Evolutionary conservation across 2,329 filamentous ascomycete genomes (phyloP).

Genomic region (Zymoseptoria pseudotritici): DNA sequence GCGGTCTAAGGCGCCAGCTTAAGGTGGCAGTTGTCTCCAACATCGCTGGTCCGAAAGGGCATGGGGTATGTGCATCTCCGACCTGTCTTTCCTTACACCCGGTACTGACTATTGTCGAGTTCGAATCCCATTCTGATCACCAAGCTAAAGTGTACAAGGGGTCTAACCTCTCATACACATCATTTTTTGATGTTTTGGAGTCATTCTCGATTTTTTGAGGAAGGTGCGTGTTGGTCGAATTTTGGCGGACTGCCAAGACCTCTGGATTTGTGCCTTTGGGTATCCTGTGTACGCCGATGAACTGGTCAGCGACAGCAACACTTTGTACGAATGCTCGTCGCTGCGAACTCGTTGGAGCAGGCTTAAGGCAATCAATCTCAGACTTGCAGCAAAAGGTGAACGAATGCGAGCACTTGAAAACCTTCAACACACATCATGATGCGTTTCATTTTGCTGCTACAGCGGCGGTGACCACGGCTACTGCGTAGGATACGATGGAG

Average conservation of each 20-base stretch:
- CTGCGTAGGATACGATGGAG: too few species aligned
- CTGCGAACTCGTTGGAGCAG: background rate
- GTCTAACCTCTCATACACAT: too few species aligned
- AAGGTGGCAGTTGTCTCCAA: background rate
- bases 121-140: constrained; percentile 1
- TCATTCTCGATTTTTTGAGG: background rate
- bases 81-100: background rate
- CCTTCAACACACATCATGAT: too few species aligned
- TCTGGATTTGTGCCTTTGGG: background rate
- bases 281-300: too few species aligned
- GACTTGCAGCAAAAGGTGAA: too few species aligned
- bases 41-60: constrained; percentile 1
- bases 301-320: too few species aligned
- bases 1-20: constrained; percentile 1
- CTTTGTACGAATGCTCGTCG: background rate
- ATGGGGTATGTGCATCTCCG: background rate
- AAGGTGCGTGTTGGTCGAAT: background rate
- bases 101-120: background rate
- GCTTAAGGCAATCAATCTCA: background rate
- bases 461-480: too few species aligned
- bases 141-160: background rate
- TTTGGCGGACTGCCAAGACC: background rate
- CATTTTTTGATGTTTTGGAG: background rate
- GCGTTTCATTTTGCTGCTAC: too few species aligned
- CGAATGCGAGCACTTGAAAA: too few species aligned